Percentiles rank a stretch among this genome's conserved stretches.
These are phyloP conservation scores for Moesziomyces parantarcticus DNA, from an alignment of 1,284 basidiomycete genomes.

Conservation along the genomic window DNA sequence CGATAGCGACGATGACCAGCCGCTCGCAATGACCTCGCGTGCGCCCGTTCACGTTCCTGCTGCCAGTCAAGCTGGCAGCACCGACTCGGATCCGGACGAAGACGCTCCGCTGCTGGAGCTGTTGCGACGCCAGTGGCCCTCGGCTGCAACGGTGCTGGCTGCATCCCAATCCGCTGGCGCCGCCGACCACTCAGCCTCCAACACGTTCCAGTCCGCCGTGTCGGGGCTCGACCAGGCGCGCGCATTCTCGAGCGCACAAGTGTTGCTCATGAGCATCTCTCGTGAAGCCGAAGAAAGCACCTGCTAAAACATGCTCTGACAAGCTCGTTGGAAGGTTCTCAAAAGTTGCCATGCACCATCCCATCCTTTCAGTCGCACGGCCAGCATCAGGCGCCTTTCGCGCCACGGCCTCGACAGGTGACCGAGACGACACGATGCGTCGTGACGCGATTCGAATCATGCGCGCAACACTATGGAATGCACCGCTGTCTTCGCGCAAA, in stretches of 20 bases:
- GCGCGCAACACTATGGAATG: too few relatives aligned
- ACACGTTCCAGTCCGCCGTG: slow-evolving; percentile 12
- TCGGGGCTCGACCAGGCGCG: slow-evolving; percentile 4
- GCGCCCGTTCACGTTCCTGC: neutral
- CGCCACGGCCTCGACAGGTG: too few relatives aligned
- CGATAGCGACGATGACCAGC: slow-evolving; percentile 21
- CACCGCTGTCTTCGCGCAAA: too few relatives aligned
- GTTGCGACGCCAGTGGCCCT: slow-evolving; percentile 14
- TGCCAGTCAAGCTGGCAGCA: slow-evolving; percentile 4
- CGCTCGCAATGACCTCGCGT: slow-evolving; percentile 1
- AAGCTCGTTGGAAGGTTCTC: too few relatives aligned
- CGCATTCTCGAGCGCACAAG: slow-evolving; percentile 6
- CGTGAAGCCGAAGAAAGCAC: too few relatives aligned
- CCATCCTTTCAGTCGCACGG: too few relatives aligned
- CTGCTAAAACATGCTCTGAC: too few relatives aligned
- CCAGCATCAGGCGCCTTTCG: too few relatives aligned
- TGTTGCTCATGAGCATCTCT: too few relatives aligned
- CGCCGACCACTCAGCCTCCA: slow-evolving; percentile 7
- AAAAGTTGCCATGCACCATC: too few relatives aligned
- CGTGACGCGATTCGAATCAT: too few relatives aligned
- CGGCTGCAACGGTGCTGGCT: neutral
- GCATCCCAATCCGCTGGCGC: neutral
- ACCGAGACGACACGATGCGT: too few relatives aligned
- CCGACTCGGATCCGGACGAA: slow-evolving; percentile 35
- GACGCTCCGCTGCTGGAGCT: slow-evolving; percentile 34